Percentiles rank a stretch among this genome's conserved stretches.
phyloP scores from a whole-genome alignment of 2,329 filamentous ascomycete genomes.

The Aspergillus pseudoviridinutans region DNA sequence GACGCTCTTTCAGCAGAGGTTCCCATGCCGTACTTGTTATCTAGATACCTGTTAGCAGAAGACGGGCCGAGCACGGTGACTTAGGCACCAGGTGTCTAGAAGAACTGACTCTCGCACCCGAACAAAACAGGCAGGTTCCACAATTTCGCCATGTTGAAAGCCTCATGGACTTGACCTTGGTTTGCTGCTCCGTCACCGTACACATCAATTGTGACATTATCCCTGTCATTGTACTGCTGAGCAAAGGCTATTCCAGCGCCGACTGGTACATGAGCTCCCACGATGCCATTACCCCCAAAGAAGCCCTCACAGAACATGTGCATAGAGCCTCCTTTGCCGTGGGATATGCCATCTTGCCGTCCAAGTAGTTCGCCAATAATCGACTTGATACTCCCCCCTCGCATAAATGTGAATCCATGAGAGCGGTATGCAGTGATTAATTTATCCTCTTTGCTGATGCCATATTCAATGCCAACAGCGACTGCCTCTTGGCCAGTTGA shows the following conservation, averaged over 20 bases:
- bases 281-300: slow-evolving; percentile 96
- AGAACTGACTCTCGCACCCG: slow-evolving; percentile 83
- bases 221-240: slow-evolving; percentile 80
- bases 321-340: slow-evolving; percentile 98
- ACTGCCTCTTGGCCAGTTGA: slow-evolving; percentile 97
- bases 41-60: slow-evolving; percentile 43
- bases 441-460: slow-evolving; percentile 81
- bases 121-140: slow-evolving; percentile 94
- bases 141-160: slow-evolving; percentile 99
- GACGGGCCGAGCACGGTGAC: background rate
- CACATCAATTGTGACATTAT: slow-evolving; percentile 77
- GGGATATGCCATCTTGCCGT: slow-evolving; percentile 87
- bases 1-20: slow-evolving; percentile 91
- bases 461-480: slow-evolving; percentile 90
- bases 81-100: slow-evolving; percentile 41
- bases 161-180: slow-evolving; percentile 97
- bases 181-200: slow-evolving; percentile 97
- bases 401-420: slow-evolving; percentile 95
- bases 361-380: slow-evolving; percentile 94
- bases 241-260: slow-evolving; percentile 93
- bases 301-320: slow-evolving; percentile 98
- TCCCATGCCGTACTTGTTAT: slow-evolving; percentile 99
- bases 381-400: slow-evolving; percentile 77
- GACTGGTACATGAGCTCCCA: slow-evolving; percentile 93
- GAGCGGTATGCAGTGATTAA: slow-evolving; percentile 96